Conservation (phyloP, 2,329 filamentous ascomycete species). For the Aspergillus ochraceoroseus region DNA sequence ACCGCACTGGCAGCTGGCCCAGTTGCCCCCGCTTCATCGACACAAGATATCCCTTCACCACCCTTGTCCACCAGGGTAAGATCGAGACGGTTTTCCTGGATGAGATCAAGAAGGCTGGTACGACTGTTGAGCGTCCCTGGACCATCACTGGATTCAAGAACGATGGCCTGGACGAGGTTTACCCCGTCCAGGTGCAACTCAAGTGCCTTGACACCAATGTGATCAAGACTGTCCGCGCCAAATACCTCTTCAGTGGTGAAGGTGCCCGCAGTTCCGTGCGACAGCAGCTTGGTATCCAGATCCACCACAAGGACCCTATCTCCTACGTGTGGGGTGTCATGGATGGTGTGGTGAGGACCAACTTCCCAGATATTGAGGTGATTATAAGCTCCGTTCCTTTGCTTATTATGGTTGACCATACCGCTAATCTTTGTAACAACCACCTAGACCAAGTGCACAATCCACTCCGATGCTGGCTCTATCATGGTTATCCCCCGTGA, state of each 20-base stretch:
- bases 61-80: conserved; percentile 58
- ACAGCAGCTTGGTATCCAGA: conserved; percentile 62
- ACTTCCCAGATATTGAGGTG: conserved; percentile 60
- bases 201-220: conserved; percentile 69
- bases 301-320: conserved; percentile 60
- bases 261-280: conserved; percentile 58
- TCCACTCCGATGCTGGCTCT: conserved; percentile 59
- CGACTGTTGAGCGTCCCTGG: conserved; percentile 56
- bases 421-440: not conserved
- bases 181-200: conserved; percentile 74
- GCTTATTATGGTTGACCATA: too few species aligned
- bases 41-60: conserved; percentile 60
- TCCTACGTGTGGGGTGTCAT: conserved; percentile 63
- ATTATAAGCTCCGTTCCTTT: too few species aligned
- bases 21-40: conserved; percentile 80
- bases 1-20: conserved; percentile 66
- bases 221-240: conserved; percentile 60
- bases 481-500: conserved; percentile 58
- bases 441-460: conserved; percentile 60
- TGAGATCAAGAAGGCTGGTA: conserved; percentile 57
- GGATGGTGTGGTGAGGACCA: conserved; percentile 60
- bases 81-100: conserved; percentile 60
- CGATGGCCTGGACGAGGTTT: conserved; percentile 58
- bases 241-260: conserved; percentile 61
- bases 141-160: conserved; percentile 59